Evolutionary conservation across 129 eudicot species (phyloP), one percentile per base, ranked within the genome.

Genomic region (Helianthus tuberosus): DNA sequence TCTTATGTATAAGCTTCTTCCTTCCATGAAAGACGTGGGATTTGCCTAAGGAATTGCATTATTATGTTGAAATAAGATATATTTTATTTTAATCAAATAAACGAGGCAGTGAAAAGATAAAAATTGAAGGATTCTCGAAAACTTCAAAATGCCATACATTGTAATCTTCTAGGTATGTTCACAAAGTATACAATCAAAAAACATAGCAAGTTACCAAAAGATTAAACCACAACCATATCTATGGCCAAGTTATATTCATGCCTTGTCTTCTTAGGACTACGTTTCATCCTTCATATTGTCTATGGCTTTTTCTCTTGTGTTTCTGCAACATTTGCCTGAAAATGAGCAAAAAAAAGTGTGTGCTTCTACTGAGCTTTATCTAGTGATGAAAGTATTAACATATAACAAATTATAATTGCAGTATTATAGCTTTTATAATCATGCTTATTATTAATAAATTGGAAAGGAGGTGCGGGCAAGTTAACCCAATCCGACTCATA

Each of bases 141-240:
- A 78, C 68, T 65, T 79, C 48, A 53, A 54, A 78, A 64, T 55
- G 73, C 67, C 57, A 13, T 47, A 52, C 62, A 48, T 54, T 51
- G 43, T 43, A 52, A 43, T 44, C 77, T 55, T 46, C 44, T 67
- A 54, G 68, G 62, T 71, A 43, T 78, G 77, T 71, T 62, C 77
- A 63, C 65, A 66, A 63, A 64, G 78, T 78, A 72, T 79, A 79
- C 82, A 64, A 64, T 64, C 82, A 55, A 72, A 53, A 29, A 72
- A 64, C 59, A 64, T 64, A 79, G 64, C 82, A 53, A 44, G 32
- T 65, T 64, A 65, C 78, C 62, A 25, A 29, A 61, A 32, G 57
- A 67, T 53, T 53, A 64, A 79, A 79, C 46, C 73, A 64, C 82
- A 55, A 78, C 53, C 72, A 52, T 63, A 69, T 39, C 66, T 23